These are phyloP conservation scores for Isabelozyma gotoi DNA, from an alignment of 805 yeast genomes.

Conservation along the genomic window DNA sequence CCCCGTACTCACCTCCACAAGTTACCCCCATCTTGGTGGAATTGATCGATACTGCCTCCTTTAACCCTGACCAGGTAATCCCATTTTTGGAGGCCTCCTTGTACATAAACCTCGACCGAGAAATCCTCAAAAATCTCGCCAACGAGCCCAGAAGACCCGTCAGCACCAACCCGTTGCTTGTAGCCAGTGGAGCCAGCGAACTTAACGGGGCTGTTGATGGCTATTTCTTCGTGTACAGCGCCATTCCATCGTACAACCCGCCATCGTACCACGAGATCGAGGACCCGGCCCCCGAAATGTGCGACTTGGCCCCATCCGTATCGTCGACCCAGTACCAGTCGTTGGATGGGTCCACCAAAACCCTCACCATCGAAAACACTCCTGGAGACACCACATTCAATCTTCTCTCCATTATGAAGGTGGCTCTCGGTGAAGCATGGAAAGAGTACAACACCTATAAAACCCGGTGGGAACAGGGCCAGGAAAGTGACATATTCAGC, in stretches of 20 bases:
- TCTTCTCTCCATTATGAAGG: constrained; percentile 47
- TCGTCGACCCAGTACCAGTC: not conserved
- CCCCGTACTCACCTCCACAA: constrained; percentile 40
- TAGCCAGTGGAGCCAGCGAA: constrained; percentile 79
- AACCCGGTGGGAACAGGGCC: constrained; percentile 58
- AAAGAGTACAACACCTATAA: constrained; percentile 58
- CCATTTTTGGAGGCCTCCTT: constrained; percentile 76
- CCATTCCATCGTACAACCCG: constrained; percentile 62
- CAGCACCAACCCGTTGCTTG: constrained; percentile 64
- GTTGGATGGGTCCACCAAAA: not conserved
- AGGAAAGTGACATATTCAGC: constrained; percentile 67
- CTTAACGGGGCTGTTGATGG: constrained; percentile 76
- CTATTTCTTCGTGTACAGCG: constrained; percentile 65
- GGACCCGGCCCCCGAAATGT: not conserved
- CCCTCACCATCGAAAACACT: constrained; percentile 1
- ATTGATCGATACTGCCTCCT: constrained; percentile 73
- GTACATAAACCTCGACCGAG: constrained; percentile 59
- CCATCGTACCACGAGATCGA: constrained; percentile 51
- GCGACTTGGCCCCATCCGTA: not conserved
- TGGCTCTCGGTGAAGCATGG: constrained; percentile 73
- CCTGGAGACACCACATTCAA: constrained; percentile 28
- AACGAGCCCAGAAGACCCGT: constrained; percentile 62
- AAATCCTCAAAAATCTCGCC: constrained; percentile 59
- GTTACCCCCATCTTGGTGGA: constrained; percentile 65
- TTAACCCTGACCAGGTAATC: constrained; percentile 62